phyloP scores from a whole-genome alignment of 768 basidiomycete genomes.

The Boletus vinaceobasis region DNA sequence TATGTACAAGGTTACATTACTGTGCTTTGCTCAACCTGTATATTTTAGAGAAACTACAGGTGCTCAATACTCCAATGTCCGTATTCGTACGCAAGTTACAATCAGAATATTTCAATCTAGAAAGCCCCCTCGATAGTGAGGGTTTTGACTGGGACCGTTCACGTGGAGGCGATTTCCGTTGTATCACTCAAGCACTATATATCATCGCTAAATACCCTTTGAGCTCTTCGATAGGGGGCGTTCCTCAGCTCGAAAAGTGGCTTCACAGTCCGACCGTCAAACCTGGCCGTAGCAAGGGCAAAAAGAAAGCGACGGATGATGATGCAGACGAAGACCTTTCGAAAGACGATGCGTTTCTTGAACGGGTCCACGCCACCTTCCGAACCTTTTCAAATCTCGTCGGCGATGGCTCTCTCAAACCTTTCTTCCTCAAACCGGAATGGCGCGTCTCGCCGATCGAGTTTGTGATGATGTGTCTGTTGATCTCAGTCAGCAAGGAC shows the following conservation, averaged over 20 bases:
- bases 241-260: slow-evolving; percentile 49
- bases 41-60: slow-evolving; percentile 61
- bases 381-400: slow-evolving; percentile 46
- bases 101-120: slow-evolving; percentile 40
- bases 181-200: slow-evolving; percentile 52
- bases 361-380: slow-evolving; percentile 41
- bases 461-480: slow-evolving; percentile 53
- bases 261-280: slow-evolving; percentile 30
- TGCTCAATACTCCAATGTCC: slow-evolving; percentile 54
- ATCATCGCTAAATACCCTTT: slow-evolving; percentile 44
- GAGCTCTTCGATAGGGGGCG: slow-evolving; percentile 28
- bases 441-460: slow-evolving; percentile 66
- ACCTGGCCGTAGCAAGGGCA: slow-evolving; percentile 8
- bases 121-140: slow-evolving; percentile 33
- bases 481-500: slow-evolving; percentile 51
- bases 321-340: slow-evolving; percentile 22
- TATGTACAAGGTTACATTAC: slow-evolving; percentile 16
- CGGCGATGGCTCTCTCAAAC: slow-evolving; percentile 31
- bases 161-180: slow-evolving; percentile 56
- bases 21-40: not conserved
- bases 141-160: slow-evolving; percentile 49
- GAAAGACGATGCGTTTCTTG: slow-evolving; percentile 32
- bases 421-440: slow-evolving; percentile 38
- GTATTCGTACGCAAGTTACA: slow-evolving; percentile 58
- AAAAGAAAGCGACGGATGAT: slow-evolving; percentile 19